Conservation (phyloP, 257 asterid genomes). For the Solanum chiquidenum region DNA sequence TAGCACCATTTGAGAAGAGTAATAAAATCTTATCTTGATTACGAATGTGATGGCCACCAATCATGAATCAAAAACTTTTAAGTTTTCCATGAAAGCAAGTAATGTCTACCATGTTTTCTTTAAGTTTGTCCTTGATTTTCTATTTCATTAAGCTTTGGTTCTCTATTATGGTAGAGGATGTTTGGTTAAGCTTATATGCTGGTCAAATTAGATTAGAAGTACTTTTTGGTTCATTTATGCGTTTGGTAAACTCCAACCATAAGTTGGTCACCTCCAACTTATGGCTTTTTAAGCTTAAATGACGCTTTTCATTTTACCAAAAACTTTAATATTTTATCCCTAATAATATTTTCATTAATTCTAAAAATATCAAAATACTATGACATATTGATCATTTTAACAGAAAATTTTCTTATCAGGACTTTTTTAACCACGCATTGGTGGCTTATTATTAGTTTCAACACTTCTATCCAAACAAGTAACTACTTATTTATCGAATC, state of each 20-base stretch:
- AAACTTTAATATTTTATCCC: not conserved
- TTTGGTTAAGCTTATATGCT: not conserved
- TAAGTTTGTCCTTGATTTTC: not conserved
- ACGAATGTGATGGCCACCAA: not conserved
- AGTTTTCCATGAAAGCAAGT: not conserved
- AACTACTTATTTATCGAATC: not conserved
- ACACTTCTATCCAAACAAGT: not conserved
- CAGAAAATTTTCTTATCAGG: not conserved
- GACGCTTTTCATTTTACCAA: not conserved
- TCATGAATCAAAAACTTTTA: not conserved
- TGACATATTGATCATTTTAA: not conserved
- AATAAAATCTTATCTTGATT: not conserved
- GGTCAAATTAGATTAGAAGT: not conserved
- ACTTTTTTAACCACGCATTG: not conserved
- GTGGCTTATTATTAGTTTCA: not conserved
- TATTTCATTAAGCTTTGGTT: not conserved
- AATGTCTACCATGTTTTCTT: not conserved
- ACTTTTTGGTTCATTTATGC: not conserved
- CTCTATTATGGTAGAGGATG: not conserved
- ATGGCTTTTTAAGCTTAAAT: not conserved
- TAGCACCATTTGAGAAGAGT: not conserved
- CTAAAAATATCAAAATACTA: not conserved
- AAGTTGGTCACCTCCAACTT: not conserved
- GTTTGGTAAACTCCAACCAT: not conserved
- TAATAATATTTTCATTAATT: not conserved